phyloP scores from a whole-genome alignment of 257 asterid genomes.

The Thymus mandschuricus region DNA sequence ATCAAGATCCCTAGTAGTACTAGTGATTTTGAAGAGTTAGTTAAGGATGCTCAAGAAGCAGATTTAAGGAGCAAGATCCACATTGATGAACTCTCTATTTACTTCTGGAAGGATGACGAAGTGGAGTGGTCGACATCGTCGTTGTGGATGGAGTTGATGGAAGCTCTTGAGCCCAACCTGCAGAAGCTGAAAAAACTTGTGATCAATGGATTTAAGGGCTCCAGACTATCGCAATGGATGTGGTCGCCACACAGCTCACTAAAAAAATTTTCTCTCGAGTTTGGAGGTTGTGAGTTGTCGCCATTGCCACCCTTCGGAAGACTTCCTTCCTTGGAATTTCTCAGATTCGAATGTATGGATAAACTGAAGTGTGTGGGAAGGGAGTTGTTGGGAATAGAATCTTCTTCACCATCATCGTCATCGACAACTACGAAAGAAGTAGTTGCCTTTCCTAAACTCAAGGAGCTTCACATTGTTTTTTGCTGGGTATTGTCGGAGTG shows the following conservation, averaged over 20 bases:
- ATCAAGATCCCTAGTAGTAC: not conserved
- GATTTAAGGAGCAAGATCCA: not conserved
- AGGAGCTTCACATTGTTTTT: not conserved
- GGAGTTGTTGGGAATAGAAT: slow-evolving; percentile 29
- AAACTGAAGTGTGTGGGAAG: not conserved
- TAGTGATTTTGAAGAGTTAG: not conserved
- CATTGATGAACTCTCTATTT: too few species aligned
- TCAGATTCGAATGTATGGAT: not conserved
- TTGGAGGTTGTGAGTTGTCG: not conserved
- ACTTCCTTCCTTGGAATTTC: not conserved
- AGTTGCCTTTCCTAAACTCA: slow-evolving; percentile 32
- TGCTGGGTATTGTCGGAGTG: slow-evolving; percentile 31
- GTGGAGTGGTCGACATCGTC: too few species aligned
- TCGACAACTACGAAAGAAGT: too few species aligned
- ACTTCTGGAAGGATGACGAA: too few species aligned
- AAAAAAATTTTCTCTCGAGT: too few species aligned
- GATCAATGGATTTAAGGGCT: too few species aligned
- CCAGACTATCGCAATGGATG: not conserved
- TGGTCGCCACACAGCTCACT: too few species aligned
- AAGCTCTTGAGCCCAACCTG: too few species aligned
- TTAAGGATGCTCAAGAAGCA: slow-evolving; percentile 30
- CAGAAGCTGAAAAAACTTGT: too few species aligned
- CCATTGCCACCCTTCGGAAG: not conserved
- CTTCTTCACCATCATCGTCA: not conserved
- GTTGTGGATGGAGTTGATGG: too few species aligned